Evolutionary conservation across 306 rosid species (phyloP).

Genomic region (Sindora glabra): DNA sequence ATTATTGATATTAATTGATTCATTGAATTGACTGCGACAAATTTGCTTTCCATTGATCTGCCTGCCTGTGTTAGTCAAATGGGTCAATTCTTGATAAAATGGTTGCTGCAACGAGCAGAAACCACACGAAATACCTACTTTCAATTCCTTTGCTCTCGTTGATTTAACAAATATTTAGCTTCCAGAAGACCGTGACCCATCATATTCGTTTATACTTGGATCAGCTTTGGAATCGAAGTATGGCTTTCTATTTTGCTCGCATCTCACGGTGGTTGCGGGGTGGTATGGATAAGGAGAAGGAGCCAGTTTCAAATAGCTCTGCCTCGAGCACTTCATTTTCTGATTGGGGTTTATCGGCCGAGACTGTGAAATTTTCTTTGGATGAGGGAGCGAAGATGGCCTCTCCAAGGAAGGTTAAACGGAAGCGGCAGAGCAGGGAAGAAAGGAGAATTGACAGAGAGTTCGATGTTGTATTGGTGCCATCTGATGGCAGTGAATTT

Average conservation of each 20-base stretch:
- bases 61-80: conserved; percentile 14
- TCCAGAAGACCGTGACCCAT: conserved; percentile 6
- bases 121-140: conserved; percentile 38
- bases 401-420: conserved; percentile 41
- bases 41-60: conserved; percentile 11
- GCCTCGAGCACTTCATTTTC: conserved; percentile 42
- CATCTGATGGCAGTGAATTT: conserved; percentile 63
- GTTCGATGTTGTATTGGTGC: conserved; percentile 71
- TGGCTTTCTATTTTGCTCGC: conserved; percentile 74
- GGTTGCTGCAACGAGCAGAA: conserved; percentile 70
- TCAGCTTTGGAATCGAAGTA: conserved; percentile 19
- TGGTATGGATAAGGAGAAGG: conserved; percentile 75
- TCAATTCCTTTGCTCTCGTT: conserved; percentile 18
- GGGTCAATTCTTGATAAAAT: conserved; percentile 47
- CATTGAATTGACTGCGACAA: conserved; percentile 23
- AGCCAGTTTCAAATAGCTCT: conserved; percentile 41
- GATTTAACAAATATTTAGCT: conserved; percentile 17
- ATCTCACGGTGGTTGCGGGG: conserved; percentile 69
- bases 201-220: conserved; percentile 3
- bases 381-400: conserved; percentile 48
- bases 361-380: conserved; percentile 46
- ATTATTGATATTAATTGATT: conserved; percentile 16
- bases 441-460: conserved; percentile 66
- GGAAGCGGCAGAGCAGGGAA: conserved; percentile 71
- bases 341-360: conserved; percentile 54